These are phyloP conservation scores for Mucor irregularis DNA, from an alignment of 371 early-diverging fungal species.

Conservation along the genomic window DNA sequence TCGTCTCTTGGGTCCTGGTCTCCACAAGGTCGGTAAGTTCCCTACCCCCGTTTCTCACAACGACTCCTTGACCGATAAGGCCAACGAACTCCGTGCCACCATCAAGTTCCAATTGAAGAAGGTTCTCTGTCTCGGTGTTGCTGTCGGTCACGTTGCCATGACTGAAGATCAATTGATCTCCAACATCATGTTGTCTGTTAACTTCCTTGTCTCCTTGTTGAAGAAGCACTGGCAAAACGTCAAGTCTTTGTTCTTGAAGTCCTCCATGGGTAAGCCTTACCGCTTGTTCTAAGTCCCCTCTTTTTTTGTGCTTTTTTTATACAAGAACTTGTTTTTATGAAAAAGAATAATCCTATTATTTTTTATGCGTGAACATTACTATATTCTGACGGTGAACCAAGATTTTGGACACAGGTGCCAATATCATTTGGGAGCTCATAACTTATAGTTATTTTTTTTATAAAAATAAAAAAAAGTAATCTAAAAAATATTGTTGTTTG, in stretches of 20 bases:
- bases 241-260: constrained; percentile 98
- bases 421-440: constrained; percentile 43
- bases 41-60: constrained; percentile 95
- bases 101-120: constrained; percentile 99
- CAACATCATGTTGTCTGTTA: constrained; percentile 98
- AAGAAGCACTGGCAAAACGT: constrained; percentile 99
- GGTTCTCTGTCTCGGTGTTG: constrained; percentile 97
- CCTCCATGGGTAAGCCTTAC: constrained; percentile 95
- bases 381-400: constrained; percentile 42
- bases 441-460: constrained; percentile 1
- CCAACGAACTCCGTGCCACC: constrained; percentile 94
- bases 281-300: constrained; percentile 67
- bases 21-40: constrained; percentile 97
- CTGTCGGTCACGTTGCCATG: constrained; percentile 97
- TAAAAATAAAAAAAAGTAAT: neutral
- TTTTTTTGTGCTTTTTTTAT: neutral
- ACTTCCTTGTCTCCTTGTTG: constrained; percentile 96
- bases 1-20: constrained; percentile 96
- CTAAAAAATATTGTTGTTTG: neutral
- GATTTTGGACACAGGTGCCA: constrained; percentile 25
- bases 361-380: constrained; percentile 15
- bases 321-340: neutral
- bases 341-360: neutral
- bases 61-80: constrained; percentile 90
- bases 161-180: constrained; percentile 92